These are phyloP conservation scores for Aeschynomene evenia DNA, from an alignment of 306 rosid species.

Conservation along the genomic window DNA sequence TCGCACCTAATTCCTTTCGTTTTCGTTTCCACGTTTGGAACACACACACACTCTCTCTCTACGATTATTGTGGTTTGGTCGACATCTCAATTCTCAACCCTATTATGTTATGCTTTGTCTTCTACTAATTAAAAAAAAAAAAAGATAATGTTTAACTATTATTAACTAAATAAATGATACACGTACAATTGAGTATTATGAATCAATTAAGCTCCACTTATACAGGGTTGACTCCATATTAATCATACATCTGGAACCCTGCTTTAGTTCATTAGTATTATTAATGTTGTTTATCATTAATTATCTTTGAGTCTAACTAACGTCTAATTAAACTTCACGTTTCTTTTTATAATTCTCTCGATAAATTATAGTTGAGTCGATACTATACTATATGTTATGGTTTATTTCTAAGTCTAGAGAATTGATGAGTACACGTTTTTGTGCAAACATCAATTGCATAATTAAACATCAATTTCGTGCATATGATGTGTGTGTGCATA, in stretches of 20 bases:
- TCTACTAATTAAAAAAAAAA: no score
- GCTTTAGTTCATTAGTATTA: background rate
- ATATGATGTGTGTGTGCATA: no score
- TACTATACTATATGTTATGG: background rate
- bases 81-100: background rate
- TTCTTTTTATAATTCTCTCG: no score
- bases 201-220: background rate
- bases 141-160: no score
- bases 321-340: no score
- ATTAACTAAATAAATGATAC: background rate
- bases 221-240: background rate
- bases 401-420: background rate
- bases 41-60: conserved; percentile 16
- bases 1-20: conserved; percentile 33
- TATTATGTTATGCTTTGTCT: background rate
- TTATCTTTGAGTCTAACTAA: no score
- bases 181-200: background rate
- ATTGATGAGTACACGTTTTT: background rate
- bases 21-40: conserved; percentile 17
- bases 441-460: background rate
- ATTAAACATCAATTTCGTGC: background rate
- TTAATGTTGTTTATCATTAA: no score
- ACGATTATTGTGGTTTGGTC: conserved; percentile 3
- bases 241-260: background rate
- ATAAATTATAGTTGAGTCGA: background rate